Conservation (phyloP, 2,329 filamentous ascomycete genomes). For the Teratosphaeria zuluensis region DNA sequence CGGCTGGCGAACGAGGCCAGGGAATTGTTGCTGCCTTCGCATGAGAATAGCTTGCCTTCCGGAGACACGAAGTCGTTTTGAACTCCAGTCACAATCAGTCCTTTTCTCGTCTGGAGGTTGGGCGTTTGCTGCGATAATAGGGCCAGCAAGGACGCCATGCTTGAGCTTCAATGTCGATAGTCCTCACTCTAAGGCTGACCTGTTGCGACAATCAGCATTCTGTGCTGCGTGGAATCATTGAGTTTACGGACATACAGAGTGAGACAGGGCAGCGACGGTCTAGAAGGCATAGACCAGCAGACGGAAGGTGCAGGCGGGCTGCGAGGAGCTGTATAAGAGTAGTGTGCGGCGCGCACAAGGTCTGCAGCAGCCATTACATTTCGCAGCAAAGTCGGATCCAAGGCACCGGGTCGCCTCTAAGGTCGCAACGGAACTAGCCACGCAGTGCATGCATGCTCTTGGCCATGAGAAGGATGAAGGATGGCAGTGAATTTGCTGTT, state of each 20-base stretch:
- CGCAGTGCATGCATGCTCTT: not conserved
- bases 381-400: conserved; percentile 1
- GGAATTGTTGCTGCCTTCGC: conserved; percentile 48
- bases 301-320: not conserved
- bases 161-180: not conserved
- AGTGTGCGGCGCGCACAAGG: not conserved
- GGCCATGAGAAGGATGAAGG: not conserved
- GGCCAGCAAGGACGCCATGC: conserved; percentile 30
- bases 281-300: not conserved
- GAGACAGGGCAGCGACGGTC: not conserved
- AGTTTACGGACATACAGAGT: not conserved
- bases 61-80: conserved; percentile 79
- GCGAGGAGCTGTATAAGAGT: not conserved
- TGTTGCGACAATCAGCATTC: not conserved
- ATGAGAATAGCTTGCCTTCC: conserved; percentile 46
- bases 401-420: not conserved
- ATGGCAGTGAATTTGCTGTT: not conserved
- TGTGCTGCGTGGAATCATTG: not conserved
- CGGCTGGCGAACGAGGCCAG: conserved; percentile 52
- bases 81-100: conserved; percentile 73
- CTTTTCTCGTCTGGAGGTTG: conserved; percentile 51
- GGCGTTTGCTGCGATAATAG: conserved; percentile 39
- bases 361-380: conserved; percentile 1
- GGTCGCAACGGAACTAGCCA: not conserved
- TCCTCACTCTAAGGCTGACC: not conserved